A percentile compares a stretch with the other conserved stretches of the same genome.
Conservation (phyloP, 2,329 filamentous ascomycete genomes). For the Microcera coccophila region DNA sequence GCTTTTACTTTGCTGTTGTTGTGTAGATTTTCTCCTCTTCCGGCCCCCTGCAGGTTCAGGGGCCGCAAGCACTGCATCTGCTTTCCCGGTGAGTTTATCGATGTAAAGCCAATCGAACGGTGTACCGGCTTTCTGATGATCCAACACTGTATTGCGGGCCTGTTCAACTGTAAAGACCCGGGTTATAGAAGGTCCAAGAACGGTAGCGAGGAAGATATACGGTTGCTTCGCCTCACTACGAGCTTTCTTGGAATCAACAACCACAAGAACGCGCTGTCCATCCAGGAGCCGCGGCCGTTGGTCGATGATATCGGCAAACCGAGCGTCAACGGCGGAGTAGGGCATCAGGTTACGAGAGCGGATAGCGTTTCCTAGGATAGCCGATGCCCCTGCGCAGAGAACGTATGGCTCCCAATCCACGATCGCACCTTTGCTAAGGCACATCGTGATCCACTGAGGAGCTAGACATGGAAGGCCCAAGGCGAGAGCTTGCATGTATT, state of each 20-base stretch:
- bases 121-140: slow-evolving; percentile 43
- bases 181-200: slow-evolving; percentile 69
- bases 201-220: slow-evolving; percentile 76
- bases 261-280: slow-evolving; percentile 64
- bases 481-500: slow-evolving; percentile 92
- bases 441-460: slow-evolving; percentile 74
- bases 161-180: slow-evolving; percentile 63
- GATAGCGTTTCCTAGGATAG: slow-evolving; percentile 70
- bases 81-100: slow-evolving; percentile 58
- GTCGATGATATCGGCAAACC: slow-evolving; percentile 54
- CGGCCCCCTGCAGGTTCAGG: slow-evolving; percentile 30
- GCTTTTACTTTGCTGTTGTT: slow-evolving; percentile 35
- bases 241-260: slow-evolving; percentile 56
- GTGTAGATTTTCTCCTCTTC: slow-evolving; percentile 37
- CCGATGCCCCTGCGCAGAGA: slow-evolving; percentile 77
- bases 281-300: slow-evolving; percentile 60
- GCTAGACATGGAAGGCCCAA: slow-evolving; percentile 84
- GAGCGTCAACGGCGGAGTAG: slow-evolving; percentile 56
- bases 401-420: slow-evolving; percentile 78
- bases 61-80: slow-evolving; percentile 44
- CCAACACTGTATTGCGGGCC: slow-evolving; percentile 56
- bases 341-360: slow-evolving; percentile 66
- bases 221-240: slow-evolving; percentile 62
- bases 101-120: slow-evolving; percentile 77
- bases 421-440: slow-evolving; percentile 56